Base-by-base conservation (phyloP, 2,329 filamentous ascomycete species). In the Pseudogymnoascus sp. region DNA sequence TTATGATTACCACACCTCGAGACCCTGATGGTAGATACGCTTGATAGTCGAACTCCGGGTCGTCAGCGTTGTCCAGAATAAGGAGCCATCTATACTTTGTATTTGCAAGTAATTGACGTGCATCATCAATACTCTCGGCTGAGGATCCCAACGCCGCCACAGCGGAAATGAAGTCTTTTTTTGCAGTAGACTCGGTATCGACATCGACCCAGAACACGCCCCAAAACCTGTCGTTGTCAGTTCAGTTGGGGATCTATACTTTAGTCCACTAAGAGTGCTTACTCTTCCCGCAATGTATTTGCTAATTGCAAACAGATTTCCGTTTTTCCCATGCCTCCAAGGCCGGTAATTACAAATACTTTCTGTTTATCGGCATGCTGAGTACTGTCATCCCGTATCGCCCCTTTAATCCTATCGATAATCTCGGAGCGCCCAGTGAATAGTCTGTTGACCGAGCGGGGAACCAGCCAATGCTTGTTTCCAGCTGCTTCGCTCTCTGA, bases 1-100 rank as follows among this genome's bases (percentile, higher is more conserved):
- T 78, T 1, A 78, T 66, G 1, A 78, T 60, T n/a, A 77, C 71
- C 41, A 68, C n/a, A 69, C 76, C 65, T 48, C 64, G 27, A 65
- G 63, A 10, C 66, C 72, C 21, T 61, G 31, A 1, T 69, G 74
- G 61, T 72, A 72, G 39, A 63, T 73, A 55, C 59, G 65, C 44
- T 61, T 65, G 63, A 63, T 65, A 71, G 64, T 59, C 71, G 10
- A 29, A n/a, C 5, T 66, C 61, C 6, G 72, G 69, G 64, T 76
- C 69, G 59, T 79, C 75, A 0, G 74, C 75, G 63, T 78, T 79
- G 65, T 79, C 76, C 25, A 79, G 71, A 4, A 79, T 69, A n/a
- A 75, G 66, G 8, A 75, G 68, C 73, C 73, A 75, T 5, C 68
- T 63, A 9, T 64, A 63, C n/a, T 68, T 29, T 8, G 21, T 59